These are phyloP conservation scores for Tylopilus balloui DNA, from an alignment of 768 basidiomycete genomes.

Conservation along the genomic window DNA sequence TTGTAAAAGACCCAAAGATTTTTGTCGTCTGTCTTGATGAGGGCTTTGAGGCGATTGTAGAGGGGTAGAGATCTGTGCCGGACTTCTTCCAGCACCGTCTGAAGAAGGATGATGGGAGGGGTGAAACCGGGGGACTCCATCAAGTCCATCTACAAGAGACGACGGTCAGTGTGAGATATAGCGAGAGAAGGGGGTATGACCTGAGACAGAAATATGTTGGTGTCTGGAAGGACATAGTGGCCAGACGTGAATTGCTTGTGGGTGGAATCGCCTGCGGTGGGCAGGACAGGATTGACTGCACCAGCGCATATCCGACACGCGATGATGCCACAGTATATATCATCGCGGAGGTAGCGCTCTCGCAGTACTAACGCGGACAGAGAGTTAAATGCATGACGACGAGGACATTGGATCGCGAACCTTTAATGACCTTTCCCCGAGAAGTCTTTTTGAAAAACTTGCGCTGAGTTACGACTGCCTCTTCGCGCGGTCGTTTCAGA, in stretches of 20 bases:
- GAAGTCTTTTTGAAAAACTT: conserved; percentile 98
- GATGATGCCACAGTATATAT: conserved; percentile 82
- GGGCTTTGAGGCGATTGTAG: conserved; percentile 85
- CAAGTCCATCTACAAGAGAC: conserved; percentile 76
- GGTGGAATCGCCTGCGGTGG: conserved; percentile 50
- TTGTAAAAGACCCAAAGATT: conserved; percentile 84
- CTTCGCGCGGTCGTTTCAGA: conserved; percentile 63
- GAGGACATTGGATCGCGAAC: conserved; percentile 36
- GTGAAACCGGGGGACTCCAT: conserved; percentile 73
- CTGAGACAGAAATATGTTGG: conserved; percentile 91
- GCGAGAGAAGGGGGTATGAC: conserved; percentile 24
- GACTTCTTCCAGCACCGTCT: conserved; percentile 96
- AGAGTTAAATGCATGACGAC: background rate
- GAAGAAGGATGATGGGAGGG: conserved; percentile 82
- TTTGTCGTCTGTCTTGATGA: conserved; percentile 83
- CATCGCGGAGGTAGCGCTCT: conserved; percentile 90
- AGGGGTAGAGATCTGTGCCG: conserved; percentile 89
- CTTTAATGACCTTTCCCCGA: conserved; percentile 89
- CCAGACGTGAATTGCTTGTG: conserved; percentile 60
- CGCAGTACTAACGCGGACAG: conserved; percentile 74
- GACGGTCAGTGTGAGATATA: conserved; percentile 1
- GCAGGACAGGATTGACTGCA: conserved; percentile 44
- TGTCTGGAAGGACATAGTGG: conserved; percentile 88
- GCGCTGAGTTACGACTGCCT: conserved; percentile 73
- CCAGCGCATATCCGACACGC: conserved; percentile 59